A percentile compares a stretch with the other conserved stretches of the same genome.
Evolutionary conservation across 345 rosid genomes (phyloP).

Genomic region (Arabidopsis arenosa): DNA sequence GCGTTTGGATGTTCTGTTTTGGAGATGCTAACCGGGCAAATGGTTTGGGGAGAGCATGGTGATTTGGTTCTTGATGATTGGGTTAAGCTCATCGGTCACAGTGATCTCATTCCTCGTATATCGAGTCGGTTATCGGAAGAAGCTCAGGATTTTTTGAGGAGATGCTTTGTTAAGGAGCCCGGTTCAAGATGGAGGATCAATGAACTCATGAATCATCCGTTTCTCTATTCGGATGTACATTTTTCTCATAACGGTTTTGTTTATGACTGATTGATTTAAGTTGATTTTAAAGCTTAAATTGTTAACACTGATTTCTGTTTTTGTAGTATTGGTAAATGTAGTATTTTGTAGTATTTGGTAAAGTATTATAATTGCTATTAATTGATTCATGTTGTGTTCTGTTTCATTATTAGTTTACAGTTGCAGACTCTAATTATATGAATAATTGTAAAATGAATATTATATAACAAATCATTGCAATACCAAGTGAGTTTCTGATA

Average conservation of each 20-base stretch:
- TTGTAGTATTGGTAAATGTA: neutral
- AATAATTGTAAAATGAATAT: too few species aligned
- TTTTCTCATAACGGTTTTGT: neutral
- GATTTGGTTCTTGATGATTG: neutral
- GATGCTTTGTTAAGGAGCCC: conserved; percentile 21
- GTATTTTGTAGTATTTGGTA: neutral
- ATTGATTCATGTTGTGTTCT: neutral
- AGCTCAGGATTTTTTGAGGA: conserved; percentile 18
- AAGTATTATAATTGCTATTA: neutral
- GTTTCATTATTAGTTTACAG: neutral
- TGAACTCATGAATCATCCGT: neutral
- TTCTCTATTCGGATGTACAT: neutral
- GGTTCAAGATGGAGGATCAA: neutral
- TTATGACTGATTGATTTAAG: neutral
- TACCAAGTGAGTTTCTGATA: neutral
- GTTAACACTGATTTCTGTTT: neutral
- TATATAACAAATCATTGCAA: too few species aligned
- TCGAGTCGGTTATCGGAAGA: conserved; percentile 19
- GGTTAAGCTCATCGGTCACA: neutral
- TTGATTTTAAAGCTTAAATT: too few species aligned
- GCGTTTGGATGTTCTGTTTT: conserved; percentile 28
- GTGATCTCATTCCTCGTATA: neutral
- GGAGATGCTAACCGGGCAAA: conserved; percentile 15
- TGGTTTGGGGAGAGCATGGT: conserved; percentile 3
- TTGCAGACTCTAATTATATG: neutral